Evolutionary conservation across 139 green algal genomes (phyloP).

Genomic region (Ettlia oleoabundans): DNA sequence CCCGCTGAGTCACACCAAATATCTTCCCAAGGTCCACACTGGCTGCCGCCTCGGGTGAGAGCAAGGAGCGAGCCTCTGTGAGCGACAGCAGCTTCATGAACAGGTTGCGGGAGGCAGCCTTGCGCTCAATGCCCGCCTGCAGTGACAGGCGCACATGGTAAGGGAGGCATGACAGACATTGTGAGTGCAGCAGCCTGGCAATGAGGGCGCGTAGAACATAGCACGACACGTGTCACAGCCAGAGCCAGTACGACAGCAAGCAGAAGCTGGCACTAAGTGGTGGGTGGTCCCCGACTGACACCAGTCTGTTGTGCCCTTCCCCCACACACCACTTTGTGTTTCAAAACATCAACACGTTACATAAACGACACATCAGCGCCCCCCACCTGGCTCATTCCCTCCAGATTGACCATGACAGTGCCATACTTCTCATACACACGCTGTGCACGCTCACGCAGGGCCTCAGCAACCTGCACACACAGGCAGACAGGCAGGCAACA

Average conservation of each 20-base stretch:
- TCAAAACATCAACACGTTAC: too few relatives aligned
- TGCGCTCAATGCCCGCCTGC: conserved; percentile 72
- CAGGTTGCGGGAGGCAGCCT: conserved; percentile 80
- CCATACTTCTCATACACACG: conserved; percentile 91
- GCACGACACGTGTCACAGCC: too few relatives aligned
- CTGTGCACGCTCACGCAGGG: conserved; percentile 81
- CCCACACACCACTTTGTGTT: too few relatives aligned
- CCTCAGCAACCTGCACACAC: conserved; percentile 69
- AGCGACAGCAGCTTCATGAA: conserved; percentile 97
- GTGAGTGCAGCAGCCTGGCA: not conserved
- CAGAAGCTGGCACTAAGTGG: not conserved
- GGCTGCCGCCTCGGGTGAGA: conserved; percentile 58
- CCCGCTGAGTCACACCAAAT: conserved; percentile 81
- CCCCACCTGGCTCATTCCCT: conserved; percentile 69
- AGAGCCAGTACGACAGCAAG: too few relatives aligned
- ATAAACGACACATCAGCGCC: too few relatives aligned
- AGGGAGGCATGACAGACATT: not conserved
- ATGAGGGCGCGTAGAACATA: too few relatives aligned
- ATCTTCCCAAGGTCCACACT: conserved; percentile 72
- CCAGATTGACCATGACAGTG: conserved; percentile 84
- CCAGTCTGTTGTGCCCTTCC: too few relatives aligned
- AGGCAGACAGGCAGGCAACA: not conserved
- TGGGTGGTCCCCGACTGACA: too few relatives aligned
- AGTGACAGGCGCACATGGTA: not conserved
- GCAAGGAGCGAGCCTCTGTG: conserved; percentile 75